Conservation (phyloP, 257 asterid genomes). For the Echites panduratus region DNA sequence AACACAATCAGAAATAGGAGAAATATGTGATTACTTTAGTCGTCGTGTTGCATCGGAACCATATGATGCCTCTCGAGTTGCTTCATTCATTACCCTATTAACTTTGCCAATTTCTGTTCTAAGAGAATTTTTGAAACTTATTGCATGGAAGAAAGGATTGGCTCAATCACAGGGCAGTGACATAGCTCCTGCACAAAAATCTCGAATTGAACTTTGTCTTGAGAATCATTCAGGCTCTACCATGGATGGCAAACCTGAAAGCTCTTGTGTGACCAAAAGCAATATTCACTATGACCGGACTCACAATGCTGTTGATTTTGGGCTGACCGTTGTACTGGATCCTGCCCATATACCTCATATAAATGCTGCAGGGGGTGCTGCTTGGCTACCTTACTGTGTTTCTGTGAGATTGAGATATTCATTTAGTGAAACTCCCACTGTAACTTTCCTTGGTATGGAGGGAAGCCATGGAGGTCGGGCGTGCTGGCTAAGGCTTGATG, state of each 20-base stretch:
- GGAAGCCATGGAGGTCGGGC: constrained; percentile 99
- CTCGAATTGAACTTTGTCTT: constrained; percentile 90
- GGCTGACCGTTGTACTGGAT: constrained; percentile 88
- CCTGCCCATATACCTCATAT: constrained; percentile 81
- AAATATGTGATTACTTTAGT: constrained; percentile 94
- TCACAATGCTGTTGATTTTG: constrained; percentile 87
- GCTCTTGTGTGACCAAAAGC: constrained; percentile 61
- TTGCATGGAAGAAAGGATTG: constrained; percentile 97
- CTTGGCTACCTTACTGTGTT: constrained; percentile 96
- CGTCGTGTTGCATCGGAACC: constrained; percentile 99
- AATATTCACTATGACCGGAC: constrained; percentile 79
- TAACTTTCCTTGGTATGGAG: constrained; percentile 86
- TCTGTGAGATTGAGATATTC: constrained; percentile 77
- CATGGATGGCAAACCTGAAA: constrained; percentile 48
- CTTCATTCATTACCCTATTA: constrained; percentile 89
- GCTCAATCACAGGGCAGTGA: constrained; percentile 77
- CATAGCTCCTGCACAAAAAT: constrained; percentile 75
- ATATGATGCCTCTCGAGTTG: constrained; percentile 96
- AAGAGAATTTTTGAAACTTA: constrained; percentile 88
- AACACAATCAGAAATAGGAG: constrained; percentile 88
- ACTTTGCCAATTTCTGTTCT: constrained; percentile 89
- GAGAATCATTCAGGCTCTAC: constrained; percentile 82
- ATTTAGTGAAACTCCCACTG: constrained; percentile 65
- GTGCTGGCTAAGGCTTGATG: constrained; percentile 78
- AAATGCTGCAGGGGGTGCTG: constrained; percentile 98